phyloP scores from a whole-genome alignment of 2,329 filamentous ascomycete species.

The Botrytis fabae region DNA sequence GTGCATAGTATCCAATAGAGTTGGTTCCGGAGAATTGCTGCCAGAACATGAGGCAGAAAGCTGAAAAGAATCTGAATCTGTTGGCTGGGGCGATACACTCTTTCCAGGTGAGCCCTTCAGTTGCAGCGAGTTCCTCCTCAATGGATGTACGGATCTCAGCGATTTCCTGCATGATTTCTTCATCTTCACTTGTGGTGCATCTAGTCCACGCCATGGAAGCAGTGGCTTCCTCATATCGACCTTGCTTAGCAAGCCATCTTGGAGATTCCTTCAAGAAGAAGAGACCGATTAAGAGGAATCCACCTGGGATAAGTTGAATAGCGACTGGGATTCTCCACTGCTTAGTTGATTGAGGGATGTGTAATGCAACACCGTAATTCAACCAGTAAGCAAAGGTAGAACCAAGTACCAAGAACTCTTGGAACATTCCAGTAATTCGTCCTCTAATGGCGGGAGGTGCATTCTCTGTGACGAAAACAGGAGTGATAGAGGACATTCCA shows the following conservation, averaged over 20 bases:
- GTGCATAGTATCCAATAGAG: conserved; percentile 34
- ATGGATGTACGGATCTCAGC: conserved; percentile 64
- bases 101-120: conserved; percentile 60
- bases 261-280: conserved; percentile 46
- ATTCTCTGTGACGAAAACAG: conserved; percentile 49
- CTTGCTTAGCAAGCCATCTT: conserved; percentile 67
- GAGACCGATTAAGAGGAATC: conserved; percentile 44
- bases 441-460: conserved; percentile 47
- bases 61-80: conserved; percentile 45
- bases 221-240: conserved; percentile 58
- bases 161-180: conserved; percentile 57
- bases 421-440: conserved; percentile 47
- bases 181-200: conserved; percentile 58
- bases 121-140: conserved; percentile 70
- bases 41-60: conserved; percentile 50
- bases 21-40: conserved; percentile 41
- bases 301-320: conserved; percentile 32
- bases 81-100: conserved; percentile 42
- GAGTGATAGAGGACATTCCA: conserved; percentile 49
- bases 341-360: conserved; percentile 43
- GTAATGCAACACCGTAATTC: conserved; percentile 44
- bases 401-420: conserved; percentile 44
- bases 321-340: conserved; percentile 51
- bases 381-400: conserved; percentile 56
- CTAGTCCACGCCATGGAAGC: conserved; percentile 58